Conservation (phyloP, 1,284 basidiomycete species). For the Naganishia sp. region DNA sequence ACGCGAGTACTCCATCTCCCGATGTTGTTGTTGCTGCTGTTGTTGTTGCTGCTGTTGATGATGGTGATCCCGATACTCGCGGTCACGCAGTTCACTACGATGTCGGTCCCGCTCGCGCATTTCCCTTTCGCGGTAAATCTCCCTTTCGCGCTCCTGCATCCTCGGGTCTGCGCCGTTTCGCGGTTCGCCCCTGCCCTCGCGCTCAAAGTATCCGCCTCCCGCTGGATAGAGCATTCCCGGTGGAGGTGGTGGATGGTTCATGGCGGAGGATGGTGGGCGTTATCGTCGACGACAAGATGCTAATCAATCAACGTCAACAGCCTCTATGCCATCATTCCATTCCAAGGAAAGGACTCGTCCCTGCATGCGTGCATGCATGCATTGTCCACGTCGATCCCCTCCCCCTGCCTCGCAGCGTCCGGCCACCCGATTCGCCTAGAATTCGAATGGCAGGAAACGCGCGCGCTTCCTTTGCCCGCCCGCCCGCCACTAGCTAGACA, state of each 20-base stretch:
- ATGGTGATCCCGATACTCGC: constrained; percentile 6
- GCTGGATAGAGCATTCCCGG: constrained; percentile 1
- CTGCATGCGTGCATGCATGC: too few relatives aligned
- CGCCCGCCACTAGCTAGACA: neutral
- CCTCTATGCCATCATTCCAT: too few relatives aligned
- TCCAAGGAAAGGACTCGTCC: neutral
- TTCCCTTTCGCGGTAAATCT: neutral
- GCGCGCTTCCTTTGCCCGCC: neutral
- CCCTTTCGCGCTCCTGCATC: neutral
- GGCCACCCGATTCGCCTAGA: neutral
- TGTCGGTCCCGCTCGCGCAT: constrained; percentile 8
- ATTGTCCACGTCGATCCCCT: neutral
- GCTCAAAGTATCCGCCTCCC: constrained; percentile 1
- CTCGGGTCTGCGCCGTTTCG: neutral
- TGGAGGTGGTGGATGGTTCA: constrained; percentile 8
- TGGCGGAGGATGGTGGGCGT: neutral
- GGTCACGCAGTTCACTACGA: constrained; percentile 1
- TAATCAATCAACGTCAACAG: neutral
- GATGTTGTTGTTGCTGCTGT: constrained; percentile 2
- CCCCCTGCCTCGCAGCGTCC: neutral
- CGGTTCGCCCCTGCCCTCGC: neutral
- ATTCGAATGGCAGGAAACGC: too few relatives aligned
- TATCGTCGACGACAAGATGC: too few relatives aligned
- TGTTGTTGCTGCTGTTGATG: constrained; percentile 10
- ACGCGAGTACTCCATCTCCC: constrained; percentile 4